Percentiles rank a stretch among this genome's conserved stretches.
These are phyloP conservation scores for Lotus japonicus DNA, from an alignment of 306 rosid genomes.

Conservation along the genomic window DNA sequence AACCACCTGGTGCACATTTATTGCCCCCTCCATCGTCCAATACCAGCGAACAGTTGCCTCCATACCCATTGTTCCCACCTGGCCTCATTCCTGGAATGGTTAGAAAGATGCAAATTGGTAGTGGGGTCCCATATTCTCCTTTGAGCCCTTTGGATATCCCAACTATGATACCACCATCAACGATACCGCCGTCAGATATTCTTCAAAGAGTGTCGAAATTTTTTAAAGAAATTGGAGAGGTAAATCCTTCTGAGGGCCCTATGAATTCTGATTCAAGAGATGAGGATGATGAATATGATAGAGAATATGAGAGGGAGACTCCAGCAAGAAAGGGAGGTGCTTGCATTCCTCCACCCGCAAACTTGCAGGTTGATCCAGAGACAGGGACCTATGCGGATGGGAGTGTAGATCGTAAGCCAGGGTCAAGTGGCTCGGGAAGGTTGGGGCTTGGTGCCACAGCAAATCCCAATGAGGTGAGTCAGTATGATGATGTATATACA, in stretches of 20 bases:
- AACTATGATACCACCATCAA: conserved; percentile 77
- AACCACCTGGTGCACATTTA: conserved; percentile 47
- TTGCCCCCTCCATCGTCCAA: conserved; percentile 49
- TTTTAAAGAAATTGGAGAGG: conserved; percentile 95
- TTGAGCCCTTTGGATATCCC: conserved; percentile 96
- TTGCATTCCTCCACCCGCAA: conserved; percentile 91
- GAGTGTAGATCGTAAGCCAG: conserved; percentile 68
- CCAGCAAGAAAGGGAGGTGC: conserved; percentile 80
- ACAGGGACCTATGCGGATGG: conserved; percentile 83
- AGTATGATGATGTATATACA: conserved; percentile 91
- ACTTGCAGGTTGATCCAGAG: conserved; percentile 91
- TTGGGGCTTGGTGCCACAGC: conserved; percentile 86
- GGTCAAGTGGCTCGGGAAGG: conserved; percentile 66
- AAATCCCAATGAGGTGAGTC: conserved; percentile 82
- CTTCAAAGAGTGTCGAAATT: conserved; percentile 82
- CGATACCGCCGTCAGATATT: conserved; percentile 62
- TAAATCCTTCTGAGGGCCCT: conserved; percentile 89
- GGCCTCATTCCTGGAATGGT: conserved; percentile 99
- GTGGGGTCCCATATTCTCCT: conserved; percentile 94
- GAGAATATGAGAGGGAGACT: conserved; percentile 55
- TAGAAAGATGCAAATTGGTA: conserved; percentile 96
- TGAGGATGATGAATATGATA: conserved; percentile 52
- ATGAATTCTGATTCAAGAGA: conserved; percentile 63
- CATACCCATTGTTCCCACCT: conserved; percentile 92
- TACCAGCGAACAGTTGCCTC: conserved; percentile 64